Evolutionary conservation across 2,329 filamentous ascomycete genomes (phyloP).

Genomic region (Aspergillus floridensis): DNA sequence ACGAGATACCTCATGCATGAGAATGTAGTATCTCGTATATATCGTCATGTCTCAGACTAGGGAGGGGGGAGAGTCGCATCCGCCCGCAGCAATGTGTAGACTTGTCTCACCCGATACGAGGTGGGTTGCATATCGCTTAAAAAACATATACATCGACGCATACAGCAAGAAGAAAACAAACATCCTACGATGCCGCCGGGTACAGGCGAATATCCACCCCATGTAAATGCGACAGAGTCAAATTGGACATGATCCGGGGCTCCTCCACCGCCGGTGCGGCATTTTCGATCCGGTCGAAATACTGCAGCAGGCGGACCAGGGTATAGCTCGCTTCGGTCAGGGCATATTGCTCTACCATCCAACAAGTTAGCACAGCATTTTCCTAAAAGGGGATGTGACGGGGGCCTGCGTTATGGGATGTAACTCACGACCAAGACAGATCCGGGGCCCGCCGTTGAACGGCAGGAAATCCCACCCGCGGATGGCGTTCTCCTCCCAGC

Average conservation of each 20-base stretch:
- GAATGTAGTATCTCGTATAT: neutral
- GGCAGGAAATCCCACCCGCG: constrained; percentile 40
- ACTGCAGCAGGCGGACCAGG: constrained; percentile 38
- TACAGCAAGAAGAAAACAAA: neutral
- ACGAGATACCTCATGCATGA: neutral
- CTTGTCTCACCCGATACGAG: neutral
- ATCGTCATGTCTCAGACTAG: neutral
- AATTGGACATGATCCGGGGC: constrained; percentile 29
- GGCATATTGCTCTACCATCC: constrained; percentile 40
- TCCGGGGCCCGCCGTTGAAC: constrained; percentile 40
- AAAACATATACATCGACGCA: neutral
- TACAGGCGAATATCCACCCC: constrained; percentile 30
- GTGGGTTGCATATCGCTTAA: neutral
- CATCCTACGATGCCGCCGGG: neutral
- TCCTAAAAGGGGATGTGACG: neutral
- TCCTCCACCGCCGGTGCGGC: constrained; percentile 31
- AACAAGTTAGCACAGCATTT: neutral
- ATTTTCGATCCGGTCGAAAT: constrained; percentile 37
- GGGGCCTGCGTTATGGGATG: neutral
- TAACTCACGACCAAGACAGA: constrained; percentile 41
- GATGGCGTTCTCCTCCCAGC: constrained; percentile 45
- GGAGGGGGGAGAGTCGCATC: neutral
- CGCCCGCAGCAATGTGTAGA: neutral
- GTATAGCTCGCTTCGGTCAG: constrained; percentile 44
- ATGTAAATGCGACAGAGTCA: constrained; percentile 33